A percentile compares a stretch with the other conserved stretches of the same genome.
These are phyloP conservation scores for Ogataea nonfermentans DNA, from an alignment of 805 yeast species.

Conservation along the genomic window DNA sequence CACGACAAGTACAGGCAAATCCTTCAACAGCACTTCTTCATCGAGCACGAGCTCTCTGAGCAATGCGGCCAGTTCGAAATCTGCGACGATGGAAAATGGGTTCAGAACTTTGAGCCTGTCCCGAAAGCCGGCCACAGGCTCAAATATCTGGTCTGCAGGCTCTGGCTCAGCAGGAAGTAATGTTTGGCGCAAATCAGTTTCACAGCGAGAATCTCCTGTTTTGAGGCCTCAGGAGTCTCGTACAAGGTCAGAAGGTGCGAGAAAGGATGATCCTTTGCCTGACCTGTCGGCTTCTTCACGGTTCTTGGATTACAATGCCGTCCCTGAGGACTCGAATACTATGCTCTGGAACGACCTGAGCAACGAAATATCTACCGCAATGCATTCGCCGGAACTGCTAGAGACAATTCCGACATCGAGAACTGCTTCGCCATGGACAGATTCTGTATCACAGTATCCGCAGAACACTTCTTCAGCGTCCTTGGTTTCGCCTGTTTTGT, in stretches of 20 bases:
- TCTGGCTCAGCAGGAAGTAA: conserved; percentile 9
- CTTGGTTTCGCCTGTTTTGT: conserved; percentile 25
- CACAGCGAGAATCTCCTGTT: conserved; percentile 6
- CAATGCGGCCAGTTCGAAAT: conserved; percentile 3
- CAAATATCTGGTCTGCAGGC: conserved; percentile 5
- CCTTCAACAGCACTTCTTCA: conserved; percentile 2
- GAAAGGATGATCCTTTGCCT: not conserved
- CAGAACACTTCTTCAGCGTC: conserved; percentile 12
- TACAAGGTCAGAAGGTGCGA: conserved; percentile 9
- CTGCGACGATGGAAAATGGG: conserved; percentile 12
- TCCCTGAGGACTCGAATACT: not conserved
- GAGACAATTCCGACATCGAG: not conserved
- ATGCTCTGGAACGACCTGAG: conserved; percentile 22
- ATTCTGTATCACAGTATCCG: conserved; percentile 2
- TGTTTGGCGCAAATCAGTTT: conserved; percentile 10
- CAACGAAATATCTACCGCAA: conserved; percentile 10
- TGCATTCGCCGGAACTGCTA: conserved; percentile 7
- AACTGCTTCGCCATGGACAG: conserved; percentile 1
- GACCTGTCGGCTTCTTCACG: conserved; percentile 9
- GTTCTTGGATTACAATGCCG: conserved; percentile 2
- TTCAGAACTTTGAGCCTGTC: conserved; percentile 12
- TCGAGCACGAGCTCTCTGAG: conserved; percentile 5
- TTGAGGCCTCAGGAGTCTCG: conserved; percentile 7
- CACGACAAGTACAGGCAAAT: conserved; percentile 3
- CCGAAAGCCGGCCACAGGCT: conserved; percentile 8